Evolutionary conservation across 2,329 filamentous ascomycete species (phyloP).

Genomic region (Fusarium newnesense): DNA sequence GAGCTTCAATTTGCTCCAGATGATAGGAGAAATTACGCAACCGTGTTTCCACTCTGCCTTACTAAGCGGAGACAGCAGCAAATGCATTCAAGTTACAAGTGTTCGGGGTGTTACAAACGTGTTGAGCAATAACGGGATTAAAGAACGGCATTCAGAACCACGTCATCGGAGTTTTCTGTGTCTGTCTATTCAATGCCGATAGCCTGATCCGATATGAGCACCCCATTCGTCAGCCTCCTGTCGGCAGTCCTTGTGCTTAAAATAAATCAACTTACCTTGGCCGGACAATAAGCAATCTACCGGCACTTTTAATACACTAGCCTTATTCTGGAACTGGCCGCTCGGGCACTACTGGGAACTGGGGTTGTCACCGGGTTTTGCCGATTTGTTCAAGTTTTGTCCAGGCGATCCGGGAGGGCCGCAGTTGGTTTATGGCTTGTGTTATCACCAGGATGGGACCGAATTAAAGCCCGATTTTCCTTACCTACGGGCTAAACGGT

Average conservation of each 20-base stretch:
- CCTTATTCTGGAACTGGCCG: fast-evolving
- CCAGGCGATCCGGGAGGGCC: fast-evolving
- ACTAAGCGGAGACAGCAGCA: not conserved
- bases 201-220: no score
- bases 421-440: fast-evolving
- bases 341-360: fast-evolving
- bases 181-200: no score
- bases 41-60: fast-evolving
- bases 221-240: not conserved
- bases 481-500: no score
- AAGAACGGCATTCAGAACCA: no score
- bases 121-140: not conserved
- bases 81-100: not conserved
- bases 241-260: no score
- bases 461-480: no score
- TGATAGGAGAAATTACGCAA: fast-evolving
- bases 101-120: not conserved
- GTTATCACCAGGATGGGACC: no score
- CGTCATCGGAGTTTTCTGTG: no score
- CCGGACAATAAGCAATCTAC: not conserved
- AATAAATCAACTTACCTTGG: not conserved
- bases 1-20: no score
- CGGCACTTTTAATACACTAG: not conserved
- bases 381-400: not conserved
- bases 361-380: fast-evolving